Base-by-base conservation (phyloP, 2,329 filamentous ascomycete species). In the Dissoconium aciculare region DNA sequence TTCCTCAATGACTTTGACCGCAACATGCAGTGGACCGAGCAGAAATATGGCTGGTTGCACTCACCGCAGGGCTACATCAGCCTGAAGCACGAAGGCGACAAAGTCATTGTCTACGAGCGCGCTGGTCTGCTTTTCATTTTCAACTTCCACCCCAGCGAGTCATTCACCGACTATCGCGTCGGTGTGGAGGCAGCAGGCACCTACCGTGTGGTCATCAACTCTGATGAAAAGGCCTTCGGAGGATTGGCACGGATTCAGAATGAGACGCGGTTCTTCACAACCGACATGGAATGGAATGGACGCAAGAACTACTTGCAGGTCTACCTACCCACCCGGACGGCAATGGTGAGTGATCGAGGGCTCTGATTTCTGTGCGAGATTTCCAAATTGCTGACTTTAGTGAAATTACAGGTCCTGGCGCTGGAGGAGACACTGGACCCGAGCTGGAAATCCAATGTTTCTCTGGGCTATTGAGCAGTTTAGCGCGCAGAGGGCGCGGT, bases 1-100 rank as follows among this genome's bases (percentile, higher is more conserved):
- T 91, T 80, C 59, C 70, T 98, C 42, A 91, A 95, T 61, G 77
- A 87, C 45, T 98, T 95, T 55, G 89, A 98, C 63, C 69, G 74
- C 35, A 69, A 75, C 40, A 94, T 98, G 85, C 89, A 98, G 58
- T 64, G 71, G 40, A 74, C 74, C 1, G 89, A 98, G 56, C 71
- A 72, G 37, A 85, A 83, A 56, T 91, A 87, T 51, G 84, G 85
- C 42, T 98, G 89, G 89, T 66, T 98, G 21, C 74, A 81, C 51
- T 63, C 78, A 1, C 62, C 76, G 0, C 87, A 95, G 58, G 89
- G 85, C 0, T 92, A 89, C 54, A 76, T 98, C 49, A 89, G 80
- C 38, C 66, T 95, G 44, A 98, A 95, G 69, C 75, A 98, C 53
- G 84, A 95, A 51, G 64, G 58, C 12, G 89, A 98, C 60, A 98